Percentiles rank a stretch among this genome's conserved stretches.
phyloP scores from a whole-genome alignment of 2,329 filamentous ascomycete genomes.

The Teratosphaeria nubilosa region DNA sequence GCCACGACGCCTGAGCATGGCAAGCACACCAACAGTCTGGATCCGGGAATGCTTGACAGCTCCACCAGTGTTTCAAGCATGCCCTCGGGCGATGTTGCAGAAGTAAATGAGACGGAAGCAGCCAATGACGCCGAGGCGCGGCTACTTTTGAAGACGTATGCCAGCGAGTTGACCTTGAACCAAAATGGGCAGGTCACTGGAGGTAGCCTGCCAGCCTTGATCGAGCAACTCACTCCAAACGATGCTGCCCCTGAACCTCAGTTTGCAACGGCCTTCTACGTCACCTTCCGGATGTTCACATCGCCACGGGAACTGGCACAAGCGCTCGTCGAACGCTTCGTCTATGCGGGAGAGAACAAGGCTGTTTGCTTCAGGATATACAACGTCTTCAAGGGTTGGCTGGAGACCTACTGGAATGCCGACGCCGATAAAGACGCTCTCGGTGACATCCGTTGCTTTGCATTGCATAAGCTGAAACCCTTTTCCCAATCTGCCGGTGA shows the following conservation, averaged over 20 bases:
- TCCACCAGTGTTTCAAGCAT: conserved; percentile 55
- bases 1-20: conserved; percentile 73
- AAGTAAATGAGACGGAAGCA: conserved; percentile 48
- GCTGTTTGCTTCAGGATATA: conserved; percentile 82
- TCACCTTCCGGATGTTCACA: conserved; percentile 91
- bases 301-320: conserved; percentile 69
- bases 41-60: conserved; percentile 52
- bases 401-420: conserved; percentile 89
- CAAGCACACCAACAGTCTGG: conserved; percentile 30
- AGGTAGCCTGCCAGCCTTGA: conserved; percentile 76
- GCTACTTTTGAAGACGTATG: conserved; percentile 83
- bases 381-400: conserved; percentile 94
- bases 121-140: conserved; percentile 69
- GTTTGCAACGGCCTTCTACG: conserved; percentile 90
- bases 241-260: conserved; percentile 84
- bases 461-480: conserved; percentile 57
- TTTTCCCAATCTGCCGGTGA: conserved; percentile 68
- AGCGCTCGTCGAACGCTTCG: conserved; percentile 79
- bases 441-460: conserved; percentile 67
- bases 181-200: conserved; percentile 93
- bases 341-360: conserved; percentile 74
- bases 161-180: conserved; percentile 84
- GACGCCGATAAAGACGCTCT: conserved; percentile 70
- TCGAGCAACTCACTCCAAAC: conserved; percentile 90
- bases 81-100: conserved; percentile 40